Conservation (phyloP, 208 protist species). For the Tritrichomonas musculus region DNA sequence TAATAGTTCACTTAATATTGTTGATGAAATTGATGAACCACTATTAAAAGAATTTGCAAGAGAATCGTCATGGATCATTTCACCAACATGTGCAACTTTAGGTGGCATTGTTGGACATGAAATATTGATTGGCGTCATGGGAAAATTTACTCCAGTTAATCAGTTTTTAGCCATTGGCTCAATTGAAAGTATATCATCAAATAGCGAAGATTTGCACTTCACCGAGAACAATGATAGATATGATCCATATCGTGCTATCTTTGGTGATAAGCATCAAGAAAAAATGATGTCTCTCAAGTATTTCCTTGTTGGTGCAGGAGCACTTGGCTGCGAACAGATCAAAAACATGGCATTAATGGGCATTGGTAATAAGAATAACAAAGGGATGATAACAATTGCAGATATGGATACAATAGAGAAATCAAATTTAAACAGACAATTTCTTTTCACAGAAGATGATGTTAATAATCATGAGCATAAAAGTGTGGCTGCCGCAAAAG, state of each 20-base stretch:
- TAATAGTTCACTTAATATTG: background rate
- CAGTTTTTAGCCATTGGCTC: constrained; percentile 41
- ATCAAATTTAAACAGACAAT: constrained; percentile 79
- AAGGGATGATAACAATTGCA: constrained; percentile 70
- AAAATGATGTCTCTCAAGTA: constrained; percentile 66
- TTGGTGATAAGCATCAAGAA: constrained; percentile 78
- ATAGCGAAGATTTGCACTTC: too few relatives aligned
- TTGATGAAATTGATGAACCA: background rate
- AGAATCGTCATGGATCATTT: background rate
- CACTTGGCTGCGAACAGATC: constrained; percentile 93
- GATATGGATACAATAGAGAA: constrained; percentile 99
- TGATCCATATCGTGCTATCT: constrained; percentile 79
- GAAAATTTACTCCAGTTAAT: constrained; percentile 63
- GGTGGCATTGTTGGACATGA: constrained; percentile 65
- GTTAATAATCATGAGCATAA: constrained; percentile 84
- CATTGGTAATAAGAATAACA: constrained; percentile 52
- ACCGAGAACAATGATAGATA: constrained; percentile 65
- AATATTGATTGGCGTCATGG: constrained; percentile 55
- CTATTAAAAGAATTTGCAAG: background rate
- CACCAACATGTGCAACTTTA: constrained; percentile 50
- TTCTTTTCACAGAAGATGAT: constrained; percentile 91
- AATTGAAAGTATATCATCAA: background rate
- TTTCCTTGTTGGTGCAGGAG: constrained; percentile 86
- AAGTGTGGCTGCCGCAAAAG: constrained; percentile 74
- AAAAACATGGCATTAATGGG: constrained; percentile 98